Base-by-base conservation (phyloP, 176 grass and related monocot species). In the Typha latifolia region DNA sequence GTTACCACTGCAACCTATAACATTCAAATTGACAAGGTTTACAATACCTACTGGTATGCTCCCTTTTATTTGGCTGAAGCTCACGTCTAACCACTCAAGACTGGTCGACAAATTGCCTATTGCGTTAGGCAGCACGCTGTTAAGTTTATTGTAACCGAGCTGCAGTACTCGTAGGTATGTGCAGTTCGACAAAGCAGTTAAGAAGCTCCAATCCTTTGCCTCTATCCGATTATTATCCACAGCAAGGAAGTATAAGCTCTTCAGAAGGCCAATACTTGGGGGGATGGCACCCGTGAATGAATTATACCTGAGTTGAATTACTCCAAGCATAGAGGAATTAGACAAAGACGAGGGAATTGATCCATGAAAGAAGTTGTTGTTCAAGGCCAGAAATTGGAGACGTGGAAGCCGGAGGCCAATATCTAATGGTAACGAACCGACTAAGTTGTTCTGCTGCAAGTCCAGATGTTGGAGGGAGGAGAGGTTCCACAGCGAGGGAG, bases 401-500 rank as follows among this genome's bases (percentile, higher is more conserved):
- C 15, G 15, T 0, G 67, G 73, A 1, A 82, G 34, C 34, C 34
- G 5, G 34, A 0, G 43, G 11, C 52, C 24, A 14, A 16, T 63
- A 37, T 77, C 51, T 0, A 18, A 12, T 1, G 81, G 75, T 32
- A 73, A 0, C 2, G 48, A 49, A 20, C 74, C 64, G 7, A 73
- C 69, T 34, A 83, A 12, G 8, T 34, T 73, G 49, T 83, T 83
- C 1, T 64, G 63, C 1, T 20, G 4, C 0, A 78, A 15, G 1
- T 66, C 32, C 5, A 83, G 20, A 24, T 12, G 37, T 7, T 13
- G 15, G 29, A 83, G 64, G 12, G 69, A 63, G 0, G 69, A 77
- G 37, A 69, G 72, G 59, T 83, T 83, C 48, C 77, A 77, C 62
- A 83, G 69, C 0, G 29, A 31, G 0, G 70, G 69, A 12, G 70